Conservation (phyloP, 2,329 filamentous ascomycete species). For the Lizonia empirigonia region DNA sequence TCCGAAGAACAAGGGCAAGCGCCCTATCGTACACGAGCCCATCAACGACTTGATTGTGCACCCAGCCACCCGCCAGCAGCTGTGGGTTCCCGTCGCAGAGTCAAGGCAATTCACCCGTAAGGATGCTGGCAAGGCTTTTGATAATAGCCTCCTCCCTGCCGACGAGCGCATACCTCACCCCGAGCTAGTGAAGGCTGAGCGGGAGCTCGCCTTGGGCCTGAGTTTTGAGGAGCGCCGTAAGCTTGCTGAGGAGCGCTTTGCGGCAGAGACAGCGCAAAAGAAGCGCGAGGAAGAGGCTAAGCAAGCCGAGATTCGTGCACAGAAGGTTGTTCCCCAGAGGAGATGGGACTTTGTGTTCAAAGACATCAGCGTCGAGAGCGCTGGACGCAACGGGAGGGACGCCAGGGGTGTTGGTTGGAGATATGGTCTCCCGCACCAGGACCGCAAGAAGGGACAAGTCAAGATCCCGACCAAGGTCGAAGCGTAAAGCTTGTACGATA, state of each 20-base stretch:
- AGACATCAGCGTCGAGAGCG: constrained; percentile 62
- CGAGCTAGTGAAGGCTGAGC: constrained; percentile 58
- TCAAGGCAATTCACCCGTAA: constrained; percentile 68
- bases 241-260: constrained; percentile 39
- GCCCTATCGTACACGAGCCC: constrained; percentile 59
- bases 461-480: constrained; percentile 68
- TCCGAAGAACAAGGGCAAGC: constrained; percentile 39
- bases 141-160: constrained; percentile 63
- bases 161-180: constrained; percentile 69
- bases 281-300: constrained; percentile 50
- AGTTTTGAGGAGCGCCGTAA: constrained; percentile 42
- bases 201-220: constrained; percentile 41
- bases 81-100: constrained; percentile 69
- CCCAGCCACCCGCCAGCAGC: constrained; percentile 58
- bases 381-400: constrained; percentile 60
- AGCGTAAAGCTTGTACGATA: constrained; percentile 38
- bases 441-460: constrained; percentile 66
- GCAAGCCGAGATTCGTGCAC: constrained; percentile 52
- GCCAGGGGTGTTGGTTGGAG: constrained; percentile 61
- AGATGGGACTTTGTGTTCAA: constrained; percentile 67
- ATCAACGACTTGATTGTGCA: constrained; percentile 70
- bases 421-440: constrained; percentile 67
- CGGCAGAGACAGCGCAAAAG: constrained; percentile 43
- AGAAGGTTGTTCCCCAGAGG: constrained; percentile 53
- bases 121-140: constrained; percentile 68